These are phyloP conservation scores for Fusarium drepaniforme DNA, from an alignment of 2,329 filamentous ascomycete species.

Conservation along the genomic window DNA sequence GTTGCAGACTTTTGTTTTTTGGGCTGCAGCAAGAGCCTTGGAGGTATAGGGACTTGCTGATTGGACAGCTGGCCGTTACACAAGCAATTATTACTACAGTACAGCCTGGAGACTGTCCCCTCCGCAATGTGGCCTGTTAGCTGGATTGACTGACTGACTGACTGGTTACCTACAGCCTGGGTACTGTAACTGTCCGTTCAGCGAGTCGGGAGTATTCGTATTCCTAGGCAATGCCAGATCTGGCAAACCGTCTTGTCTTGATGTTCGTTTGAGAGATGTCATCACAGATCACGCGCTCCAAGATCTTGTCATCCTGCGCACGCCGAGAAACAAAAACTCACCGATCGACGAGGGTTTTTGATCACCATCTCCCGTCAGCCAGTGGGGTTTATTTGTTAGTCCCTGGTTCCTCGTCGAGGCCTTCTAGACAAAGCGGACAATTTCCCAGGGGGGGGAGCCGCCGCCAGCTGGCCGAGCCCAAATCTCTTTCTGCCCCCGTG, in stretches of 20 bases:
- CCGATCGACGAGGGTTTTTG: constrained; percentile 22
- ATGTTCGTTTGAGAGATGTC: background rate
- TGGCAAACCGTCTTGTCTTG: background rate
- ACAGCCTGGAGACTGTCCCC: background rate
- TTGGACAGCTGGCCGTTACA: constrained; percentile 18
- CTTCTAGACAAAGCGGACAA: background rate
- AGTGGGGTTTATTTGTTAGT: background rate
- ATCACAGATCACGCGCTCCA: background rate
- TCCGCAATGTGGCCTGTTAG: constrained; percentile 20
- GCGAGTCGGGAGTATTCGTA: background rate
- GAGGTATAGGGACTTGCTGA: constrained; percentile 11
- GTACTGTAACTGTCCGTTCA: background rate
- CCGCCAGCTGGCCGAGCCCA: constrained; percentile 4
- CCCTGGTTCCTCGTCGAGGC: background rate
- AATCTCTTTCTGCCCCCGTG: constrained; percentile 32
- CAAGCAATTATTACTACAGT: background rate
- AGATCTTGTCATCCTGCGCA: constrained; percentile 22
- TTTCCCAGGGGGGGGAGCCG: background rate
- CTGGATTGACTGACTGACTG: background rate
- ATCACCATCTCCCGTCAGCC: constrained; percentile 3
- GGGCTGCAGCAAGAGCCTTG: constrained; percentile 24
- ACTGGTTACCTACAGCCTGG: background rate
- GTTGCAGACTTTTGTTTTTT: constrained; percentile 23
- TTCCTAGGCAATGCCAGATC: constrained; percentile 1
- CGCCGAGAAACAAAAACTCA: background rate